These are phyloP conservation scores for Zoysia japonica DNA, from an alignment of 176 grass and related monocot genomes.

Conservation along the genomic window DNA sequence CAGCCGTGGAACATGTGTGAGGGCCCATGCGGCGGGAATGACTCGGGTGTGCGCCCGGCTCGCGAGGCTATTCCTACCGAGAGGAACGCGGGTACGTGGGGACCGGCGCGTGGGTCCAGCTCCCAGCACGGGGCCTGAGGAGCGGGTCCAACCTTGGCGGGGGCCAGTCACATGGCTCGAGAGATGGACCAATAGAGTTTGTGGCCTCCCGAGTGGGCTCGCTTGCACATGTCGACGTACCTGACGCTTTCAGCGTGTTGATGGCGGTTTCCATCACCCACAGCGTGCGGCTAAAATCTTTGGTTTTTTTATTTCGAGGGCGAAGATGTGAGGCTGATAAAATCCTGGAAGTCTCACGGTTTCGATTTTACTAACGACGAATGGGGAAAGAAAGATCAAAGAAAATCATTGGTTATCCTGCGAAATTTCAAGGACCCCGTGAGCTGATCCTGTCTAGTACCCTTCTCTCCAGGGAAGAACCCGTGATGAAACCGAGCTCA, in stretches of 20 bases:
- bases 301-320: too few species aligned
- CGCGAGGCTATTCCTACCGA: not conserved
- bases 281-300: not conserved
- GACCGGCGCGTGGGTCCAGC: not conserved
- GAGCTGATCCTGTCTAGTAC: not conserved
- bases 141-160: not conserved
- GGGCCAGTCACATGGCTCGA: slow-evolving; percentile 15
- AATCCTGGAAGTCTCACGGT: not conserved
- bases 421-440: slow-evolving; percentile 5
- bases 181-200: slow-evolving; percentile 10
- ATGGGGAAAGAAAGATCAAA: not conserved
- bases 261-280: not conserved
- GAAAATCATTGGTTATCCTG: not conserved
- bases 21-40: not conserved
- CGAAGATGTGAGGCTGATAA: not conserved
- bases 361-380: not conserved
- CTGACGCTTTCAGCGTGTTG: not conserved
- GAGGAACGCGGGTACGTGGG: not conserved
- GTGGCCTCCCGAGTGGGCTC: not conserved
- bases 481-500: slow-evolving; percentile 10
- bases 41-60: too few species aligned
- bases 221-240: not conserved
- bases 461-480: not conserved
- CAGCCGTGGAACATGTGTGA: not conserved
- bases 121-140: not conserved